Evolutionary conservation across 495 filamentous ascomycete genomes (phyloP), one percentile per base, ranked within the genome.

Genomic region (Xylaria intraflava): DNA sequence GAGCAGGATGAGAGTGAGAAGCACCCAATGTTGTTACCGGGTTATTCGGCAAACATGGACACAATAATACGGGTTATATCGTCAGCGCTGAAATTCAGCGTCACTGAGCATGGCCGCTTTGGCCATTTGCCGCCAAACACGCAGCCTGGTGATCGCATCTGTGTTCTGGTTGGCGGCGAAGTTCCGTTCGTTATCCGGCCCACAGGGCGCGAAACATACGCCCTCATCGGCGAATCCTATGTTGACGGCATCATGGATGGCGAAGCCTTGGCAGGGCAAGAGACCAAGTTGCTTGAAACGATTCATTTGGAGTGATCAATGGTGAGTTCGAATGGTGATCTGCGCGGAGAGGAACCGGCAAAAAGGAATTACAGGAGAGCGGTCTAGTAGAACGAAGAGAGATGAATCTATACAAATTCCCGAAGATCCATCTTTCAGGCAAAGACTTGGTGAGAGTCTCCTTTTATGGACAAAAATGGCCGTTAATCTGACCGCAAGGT

Each of bases 291-390:
- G 16, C 23, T 17, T 3, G 42, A 40, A 9, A 31, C 16, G 0
- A 46, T 53, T 29, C 10, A n/a, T 6, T 31, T 53, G 2, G 80
- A 80, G 61, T 78, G 85, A 54, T 86, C 82, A 38, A 38, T 38
- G n/a, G 2, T 11, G 14, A 33, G 14, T 6, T 33, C 31, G 14
- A 33, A 7, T n/a, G n/a, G n/a, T n/a, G n/a, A n/a, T n/a, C n/a
- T n/a, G n/a, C n/a, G n/a, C n/a, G n/a, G n/a, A n/a, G n/a, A n/a
- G n/a, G n/a, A n/a, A n/a, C n/a, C n/a, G n/a, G n/a, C n/a, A n/a
- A n/a, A n/a, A n/a, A n/a, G n/a, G n/a, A n/a, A n/a, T n/a, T n/a
- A n/a, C n/a, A n/a, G n/a, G n/a, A n/a, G n/a, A n/a, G n/a, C n/a
- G n/a, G n/a, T n/a, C n/a, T n/a, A n/a, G n/a, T n/a, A n/a, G n/a